phyloP scores from a whole-genome alignment of 805 yeast species.

The Ogataea trehaloabstinens region DNA sequence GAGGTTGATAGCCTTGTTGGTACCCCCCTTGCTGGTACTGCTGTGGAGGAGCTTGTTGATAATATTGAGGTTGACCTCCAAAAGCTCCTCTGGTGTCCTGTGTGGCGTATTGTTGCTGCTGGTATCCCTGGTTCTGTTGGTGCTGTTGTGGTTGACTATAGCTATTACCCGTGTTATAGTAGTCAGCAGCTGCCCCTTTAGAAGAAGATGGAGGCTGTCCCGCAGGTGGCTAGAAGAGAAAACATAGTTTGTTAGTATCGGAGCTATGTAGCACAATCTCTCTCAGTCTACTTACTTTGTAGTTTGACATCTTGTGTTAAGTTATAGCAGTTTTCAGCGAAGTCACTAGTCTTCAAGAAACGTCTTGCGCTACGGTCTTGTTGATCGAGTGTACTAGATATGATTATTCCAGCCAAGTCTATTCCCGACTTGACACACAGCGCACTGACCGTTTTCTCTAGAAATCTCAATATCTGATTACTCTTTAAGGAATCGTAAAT shows the following conservation, averaged over 20 bases:
- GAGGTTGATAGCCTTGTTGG: constrained; percentile 20
- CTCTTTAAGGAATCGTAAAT: too few species aligned
- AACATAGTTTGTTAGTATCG: neutral
- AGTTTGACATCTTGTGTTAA: neutral
- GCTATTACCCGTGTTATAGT: constrained; percentile 9
- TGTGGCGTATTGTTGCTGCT: constrained; percentile 1
- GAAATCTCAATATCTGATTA: too few species aligned
- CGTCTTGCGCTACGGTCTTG: too few species aligned
- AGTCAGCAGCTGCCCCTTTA: constrained; percentile 12
- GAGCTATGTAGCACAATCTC: too few species aligned
- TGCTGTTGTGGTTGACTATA: constrained; percentile 1
- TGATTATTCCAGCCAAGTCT: too few species aligned
- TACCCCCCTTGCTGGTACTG: constrained; percentile 31
- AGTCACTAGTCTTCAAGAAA: too few species aligned
- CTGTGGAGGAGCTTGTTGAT: constrained; percentile 17
- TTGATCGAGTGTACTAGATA: too few species aligned
- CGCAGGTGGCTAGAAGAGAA: constrained; percentile 5
- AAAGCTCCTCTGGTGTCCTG: constrained; percentile 7
- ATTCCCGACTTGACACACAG: too few species aligned
- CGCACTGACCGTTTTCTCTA: too few species aligned
- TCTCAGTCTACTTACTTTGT: neutral
- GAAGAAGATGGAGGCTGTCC: constrained; percentile 9
- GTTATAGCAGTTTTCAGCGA: too few species aligned
- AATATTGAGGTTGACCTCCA: constrained; percentile 5
- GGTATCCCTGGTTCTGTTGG: constrained; percentile 3